Conservation (phyloP, 495 filamentous ascomycete species). For the Bacidia rubella region DNA sequence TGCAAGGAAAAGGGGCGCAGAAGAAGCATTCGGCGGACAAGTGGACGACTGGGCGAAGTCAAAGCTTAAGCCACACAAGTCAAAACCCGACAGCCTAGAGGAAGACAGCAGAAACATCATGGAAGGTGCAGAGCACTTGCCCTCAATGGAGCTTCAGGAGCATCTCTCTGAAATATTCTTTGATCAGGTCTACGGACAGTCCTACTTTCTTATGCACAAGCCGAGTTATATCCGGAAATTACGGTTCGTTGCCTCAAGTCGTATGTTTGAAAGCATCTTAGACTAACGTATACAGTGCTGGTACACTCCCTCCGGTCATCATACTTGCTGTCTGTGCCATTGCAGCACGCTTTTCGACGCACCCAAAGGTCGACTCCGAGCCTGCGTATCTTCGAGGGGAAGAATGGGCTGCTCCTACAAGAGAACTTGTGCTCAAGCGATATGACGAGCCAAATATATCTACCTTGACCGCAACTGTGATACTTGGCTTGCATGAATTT, state of each 20-base stretch:
- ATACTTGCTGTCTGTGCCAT: constrained; percentile 86
- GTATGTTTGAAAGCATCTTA: neutral
- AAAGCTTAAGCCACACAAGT: constrained; percentile 26
- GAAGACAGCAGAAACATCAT: constrained; percentile 52
- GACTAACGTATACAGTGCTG: constrained; percentile 30
- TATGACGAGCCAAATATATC: constrained; percentile 96
- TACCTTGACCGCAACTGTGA: constrained; percentile 73
- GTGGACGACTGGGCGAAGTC: constrained; percentile 69
- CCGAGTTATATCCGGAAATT: constrained; percentile 88
- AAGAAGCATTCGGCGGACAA: constrained; percentile 76
- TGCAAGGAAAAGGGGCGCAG: constrained; percentile 70
- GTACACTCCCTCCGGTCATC: constrained; percentile 68
- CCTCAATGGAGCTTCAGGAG: constrained; percentile 80
- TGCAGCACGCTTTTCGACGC: constrained; percentile 87
- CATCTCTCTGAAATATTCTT: constrained; percentile 93
- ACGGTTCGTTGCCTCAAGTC: constrained; percentile 31
- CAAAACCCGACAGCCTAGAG: constrained; percentile 49
- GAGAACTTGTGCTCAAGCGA: constrained; percentile 67
- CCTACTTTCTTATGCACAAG: constrained; percentile 91
- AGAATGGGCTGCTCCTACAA: constrained; percentile 72
- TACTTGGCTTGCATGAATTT: constrained; percentile 88
- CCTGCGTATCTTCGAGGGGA: constrained; percentile 86
- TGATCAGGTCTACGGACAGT: constrained; percentile 89
- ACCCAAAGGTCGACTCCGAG: constrained; percentile 69
- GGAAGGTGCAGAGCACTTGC: constrained; percentile 74